A percentile compares a stretch with the other conserved stretches of the same genome.
Evolutionary conservation across 1,284 basidiomycete genomes (phyloP).

Genomic region (Thecaphora frezii): DNA sequence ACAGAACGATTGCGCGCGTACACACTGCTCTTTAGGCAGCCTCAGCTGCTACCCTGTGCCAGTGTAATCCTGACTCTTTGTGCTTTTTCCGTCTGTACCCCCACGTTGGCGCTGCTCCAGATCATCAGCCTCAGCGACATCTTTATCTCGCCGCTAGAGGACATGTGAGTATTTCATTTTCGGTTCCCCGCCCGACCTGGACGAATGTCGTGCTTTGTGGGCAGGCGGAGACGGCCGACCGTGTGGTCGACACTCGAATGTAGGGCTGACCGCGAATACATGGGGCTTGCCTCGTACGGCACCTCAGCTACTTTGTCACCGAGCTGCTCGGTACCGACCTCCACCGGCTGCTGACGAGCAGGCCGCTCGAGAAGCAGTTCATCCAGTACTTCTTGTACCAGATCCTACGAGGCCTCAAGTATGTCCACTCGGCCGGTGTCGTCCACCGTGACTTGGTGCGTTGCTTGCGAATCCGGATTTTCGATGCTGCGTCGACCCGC

Average conservation of each 20-base stretch:
- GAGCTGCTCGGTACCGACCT: slow-evolving; percentile 97
- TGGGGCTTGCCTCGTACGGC: not conserved
- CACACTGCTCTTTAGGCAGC: too few species aligned
- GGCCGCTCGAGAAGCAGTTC: slow-evolving; percentile 98
- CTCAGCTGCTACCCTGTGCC: too few species aligned
- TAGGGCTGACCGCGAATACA: not conserved
- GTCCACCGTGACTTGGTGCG: slow-evolving; percentile 79
- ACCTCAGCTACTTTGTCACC: slow-evolving; percentile 90
- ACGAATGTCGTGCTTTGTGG: not conserved
- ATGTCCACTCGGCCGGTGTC: slow-evolving; percentile 98
- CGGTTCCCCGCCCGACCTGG: not conserved
- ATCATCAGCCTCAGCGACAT: slow-evolving; percentile 98
- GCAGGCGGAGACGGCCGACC: too few species aligned
- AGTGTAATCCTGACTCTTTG: slow-evolving; percentile 3
- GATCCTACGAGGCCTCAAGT: slow-evolving; percentile 96
- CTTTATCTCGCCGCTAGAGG: slow-evolving; percentile 97
- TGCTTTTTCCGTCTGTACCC: not conserved
- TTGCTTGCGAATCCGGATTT: too few species aligned
- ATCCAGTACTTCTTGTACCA: slow-evolving; percentile 99
- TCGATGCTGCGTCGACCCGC: not conserved
- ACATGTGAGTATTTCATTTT: slow-evolving; percentile 60
- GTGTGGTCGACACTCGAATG: too few species aligned
- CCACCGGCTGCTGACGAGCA: slow-evolving; percentile 90
- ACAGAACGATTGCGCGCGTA: too few species aligned
- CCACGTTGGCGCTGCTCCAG: slow-evolving; percentile 61